These are phyloP conservation scores for Diaporthe destruens DNA, from an alignment of 2,329 filamentous ascomycete species.

Conservation along the genomic window DNA sequence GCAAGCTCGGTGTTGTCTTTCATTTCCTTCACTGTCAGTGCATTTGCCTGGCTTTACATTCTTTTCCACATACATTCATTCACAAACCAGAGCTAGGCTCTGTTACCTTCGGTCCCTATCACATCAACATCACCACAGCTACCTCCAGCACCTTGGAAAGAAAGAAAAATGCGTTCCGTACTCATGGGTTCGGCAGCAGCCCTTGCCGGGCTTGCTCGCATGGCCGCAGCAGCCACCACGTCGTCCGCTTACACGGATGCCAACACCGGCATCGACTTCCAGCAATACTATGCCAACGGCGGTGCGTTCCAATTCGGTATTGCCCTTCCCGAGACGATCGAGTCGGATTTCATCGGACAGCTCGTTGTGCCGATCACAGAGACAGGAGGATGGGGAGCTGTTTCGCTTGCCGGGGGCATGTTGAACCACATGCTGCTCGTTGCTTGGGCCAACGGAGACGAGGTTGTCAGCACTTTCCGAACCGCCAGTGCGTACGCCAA, in stretches of 20 bases:
- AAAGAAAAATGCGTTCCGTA: slow-evolving; percentile 40
- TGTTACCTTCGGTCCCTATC: slow-evolving; percentile 15
- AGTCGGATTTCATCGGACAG: slow-evolving; percentile 66
- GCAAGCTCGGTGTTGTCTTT: slow-evolving; percentile 28
- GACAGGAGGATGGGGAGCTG: slow-evolving; percentile 62
- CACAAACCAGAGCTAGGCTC: slow-evolving; percentile 29
- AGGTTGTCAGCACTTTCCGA: slow-evolving; percentile 47
- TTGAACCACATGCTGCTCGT: slow-evolving; percentile 57
- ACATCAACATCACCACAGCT: neutral
- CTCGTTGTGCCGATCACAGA: slow-evolving; percentile 56
- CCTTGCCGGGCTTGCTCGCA: slow-evolving; percentile 44
- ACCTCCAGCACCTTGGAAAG: slow-evolving; percentile 10
- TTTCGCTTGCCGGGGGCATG: slow-evolving; percentile 59
- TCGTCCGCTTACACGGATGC: slow-evolving; percentile 52
- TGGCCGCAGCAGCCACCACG: slow-evolving; percentile 45
- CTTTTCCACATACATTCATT: slow-evolving; percentile 32
- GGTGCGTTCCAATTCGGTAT: slow-evolving; percentile 62
- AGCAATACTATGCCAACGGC: slow-evolving; percentile 50
- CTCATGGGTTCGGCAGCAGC: slow-evolving; percentile 37
- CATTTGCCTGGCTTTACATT: slow-evolving; percentile 20
- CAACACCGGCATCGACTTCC: slow-evolving; percentile 57
- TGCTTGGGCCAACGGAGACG: slow-evolving; percentile 57
- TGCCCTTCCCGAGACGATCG: slow-evolving; percentile 61
- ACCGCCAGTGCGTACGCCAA: slow-evolving; percentile 53
- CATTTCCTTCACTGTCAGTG: slow-evolving; percentile 1